Base-by-base conservation (phyloP, 371 early-diverging fungal genomes). In the Lichtheimia ornata region DNA sequence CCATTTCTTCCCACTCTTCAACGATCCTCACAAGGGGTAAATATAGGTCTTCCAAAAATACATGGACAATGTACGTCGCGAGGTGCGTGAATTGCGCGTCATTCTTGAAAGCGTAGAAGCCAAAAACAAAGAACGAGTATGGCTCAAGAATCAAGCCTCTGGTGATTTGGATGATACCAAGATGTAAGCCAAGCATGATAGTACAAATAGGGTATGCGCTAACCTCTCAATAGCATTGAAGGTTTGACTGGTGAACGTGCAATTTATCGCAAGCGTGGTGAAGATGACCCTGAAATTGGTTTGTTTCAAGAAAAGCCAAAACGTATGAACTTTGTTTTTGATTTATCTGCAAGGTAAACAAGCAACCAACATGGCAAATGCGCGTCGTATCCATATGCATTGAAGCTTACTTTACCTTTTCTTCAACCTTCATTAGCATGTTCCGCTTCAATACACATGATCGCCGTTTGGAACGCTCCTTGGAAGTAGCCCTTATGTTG, bases 81-180 rank as follows among this genome's bases (percentile, higher is more conserved):
- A 93, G 66, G 83, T 91, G 18, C 85, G 88, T 7, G 91, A 90
- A 56, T 79, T 94, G 2, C 82, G 90, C n/a, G 91, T 87, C 4
- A 85, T 93, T 42, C 65, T 94, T 7, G 91, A 90, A 65, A 81
- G 88, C 15, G 84, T 87, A 22, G 91, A 93, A 63, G 88, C 92
- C 50, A 92, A 91, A 72, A 84, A 88, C 60, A 90, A 91, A 66
- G 93, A 94, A 64, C 84, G 92, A 11, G 88, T 91, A 7, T 94
- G 94, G 93, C 78, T 91, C 35, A 88, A 85, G 62, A 90, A 91
- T 63, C 91, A 92, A 68, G 84, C 86, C 17, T 85, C 88, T 22
- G 94, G 94, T 18, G 94, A 94, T 55, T 62, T 94, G 55, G 94
- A 94, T 61, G 94, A 94, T 58, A 87, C 88, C 2, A 91, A 88